Base-by-base conservation (phyloP, 768 basidiomycete genomes). In the Termitomyces sp. region DNA sequence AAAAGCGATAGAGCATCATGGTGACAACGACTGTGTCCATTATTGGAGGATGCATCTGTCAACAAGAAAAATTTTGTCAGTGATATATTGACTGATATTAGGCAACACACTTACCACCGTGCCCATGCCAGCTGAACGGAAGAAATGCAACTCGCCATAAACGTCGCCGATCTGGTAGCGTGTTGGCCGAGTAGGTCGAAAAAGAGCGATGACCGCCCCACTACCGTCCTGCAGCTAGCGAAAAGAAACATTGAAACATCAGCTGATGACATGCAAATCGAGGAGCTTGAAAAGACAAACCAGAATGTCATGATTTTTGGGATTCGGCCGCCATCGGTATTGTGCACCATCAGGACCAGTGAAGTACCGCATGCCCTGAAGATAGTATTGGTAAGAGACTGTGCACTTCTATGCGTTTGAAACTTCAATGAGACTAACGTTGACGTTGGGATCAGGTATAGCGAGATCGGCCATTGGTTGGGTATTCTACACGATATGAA, bases 1-100 rank as follows among this genome's bases (percentile, higher is more conserved):
- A 89, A 71, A 91, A 89, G 48, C 92, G 86, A 74, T 89, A 92
- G 36, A 93, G 79, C 90, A 93, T 92, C 54, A 85, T 84, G 30
- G 91, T 91, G 64, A 93, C 85, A 27, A 87, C 88, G 60, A 93
- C 90, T 45, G 83, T 85, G 77, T 93, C 90, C 91, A 93, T 93
- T 72, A 93, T 86, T 63, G 91, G 91, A 52, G 90, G 91, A 69
- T 91, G 91, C 79, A 85, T 89, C 90, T 91, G 68, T 53, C 58
- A 44, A 63, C 87, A 68, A 46, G 60, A 51, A 63, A 46, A 37
- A 43, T 53, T 56, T 40, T 52, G 61, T 62, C 52, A 44, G 63
- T 46, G 51, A 45, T 62, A 32, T 55, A 60, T 43, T 39, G 53
- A 44, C 47, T 51, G 52, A 51, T 24, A 60, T 50, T 52, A 57